These are phyloP conservation scores for Rhododendron henanense DNA, from an alignment of 148 eudicot species.

Conservation along the genomic window DNA sequence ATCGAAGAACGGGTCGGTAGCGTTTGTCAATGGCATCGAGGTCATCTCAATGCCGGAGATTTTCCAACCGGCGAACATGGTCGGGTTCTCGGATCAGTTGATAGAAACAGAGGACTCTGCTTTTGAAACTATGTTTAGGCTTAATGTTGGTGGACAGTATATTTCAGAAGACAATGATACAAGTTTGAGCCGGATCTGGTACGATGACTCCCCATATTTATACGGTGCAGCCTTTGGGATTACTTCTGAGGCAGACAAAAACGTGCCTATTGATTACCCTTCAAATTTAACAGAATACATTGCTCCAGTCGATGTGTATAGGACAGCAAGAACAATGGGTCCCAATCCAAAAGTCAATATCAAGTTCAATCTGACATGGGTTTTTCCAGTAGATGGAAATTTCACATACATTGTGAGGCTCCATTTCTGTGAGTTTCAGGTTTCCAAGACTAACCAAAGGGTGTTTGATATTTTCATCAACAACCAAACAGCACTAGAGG, in stretches of 20 bases:
- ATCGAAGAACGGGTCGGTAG: constrained; percentile 27
- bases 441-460: constrained; percentile 49
- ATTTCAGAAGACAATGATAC: constrained; percentile 56
- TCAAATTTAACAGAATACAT: constrained; percentile 21
- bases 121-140: constrained; percentile 49
- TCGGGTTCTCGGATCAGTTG: constrained; percentile 35
- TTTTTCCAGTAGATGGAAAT: constrained; percentile 50
- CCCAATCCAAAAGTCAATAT: constrained; percentile 42
- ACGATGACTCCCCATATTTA: constrained; percentile 71
- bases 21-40: constrained; percentile 79
- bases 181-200: constrained; percentile 73
- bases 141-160: constrained; percentile 78
- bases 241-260: constrained; percentile 24
- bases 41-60: constrained; percentile 47
- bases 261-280: constrained; percentile 24
- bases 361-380: constrained; percentile 71
- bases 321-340: constrained; percentile 63
- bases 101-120: not conserved
- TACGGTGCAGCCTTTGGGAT: constrained; percentile 52
- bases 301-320: constrained; percentile 65
- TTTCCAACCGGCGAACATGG: constrained; percentile 31
- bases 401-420: constrained; percentile 62
- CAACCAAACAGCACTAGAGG: constrained; percentile 46
- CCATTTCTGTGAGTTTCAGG: constrained; percentile 69
- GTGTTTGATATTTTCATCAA: constrained; percentile 62